phyloP scores from a whole-genome alignment of 1,284 basidiomycete genomes.

The Boletus sp. region DNA sequence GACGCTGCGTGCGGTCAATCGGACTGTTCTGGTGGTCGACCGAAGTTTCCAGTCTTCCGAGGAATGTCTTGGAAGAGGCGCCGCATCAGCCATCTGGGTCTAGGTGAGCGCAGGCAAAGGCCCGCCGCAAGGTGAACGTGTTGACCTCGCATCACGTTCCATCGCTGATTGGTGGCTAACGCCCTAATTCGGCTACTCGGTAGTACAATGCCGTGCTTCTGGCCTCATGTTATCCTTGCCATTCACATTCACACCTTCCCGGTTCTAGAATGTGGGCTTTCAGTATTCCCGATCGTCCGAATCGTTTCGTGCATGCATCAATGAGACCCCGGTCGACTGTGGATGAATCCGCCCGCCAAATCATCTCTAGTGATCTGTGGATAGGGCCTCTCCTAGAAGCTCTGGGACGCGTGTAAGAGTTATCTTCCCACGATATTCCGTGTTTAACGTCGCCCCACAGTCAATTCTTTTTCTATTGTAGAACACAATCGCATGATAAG shows the following conservation, averaged over 20 bases:
- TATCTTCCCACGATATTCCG: not conserved
- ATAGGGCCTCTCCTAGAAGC: not conserved
- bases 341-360: not conserved
- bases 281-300: constrained; percentile 26
- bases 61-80: constrained; percentile 11
- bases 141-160: constrained; percentile 15
- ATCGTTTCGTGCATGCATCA: constrained; percentile 12
- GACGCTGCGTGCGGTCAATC: constrained; percentile 11
- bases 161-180: constrained; percentile 12
- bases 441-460: not conserved
- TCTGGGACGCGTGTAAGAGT: constrained; percentile 1
- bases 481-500: not conserved
- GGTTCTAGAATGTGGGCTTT: constrained; percentile 27
- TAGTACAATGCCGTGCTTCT: constrained; percentile 22
- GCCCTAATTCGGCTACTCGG: constrained; percentile 22
- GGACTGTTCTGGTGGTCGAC: constrained; percentile 6
- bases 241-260: constrained; percentile 22
- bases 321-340: constrained; percentile 21
- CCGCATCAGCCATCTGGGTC: constrained; percentile 10
- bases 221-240: constrained; percentile 32
- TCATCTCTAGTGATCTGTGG: not conserved
- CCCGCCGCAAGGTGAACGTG: constrained; percentile 19
- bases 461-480: not conserved
- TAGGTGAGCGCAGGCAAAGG: constrained; percentile 12
- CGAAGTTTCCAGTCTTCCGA: constrained; percentile 8